Evolutionary conservation across 1,139 yeast species (phyloP).

Genomic region (Hansenula lynferdii): DNA sequence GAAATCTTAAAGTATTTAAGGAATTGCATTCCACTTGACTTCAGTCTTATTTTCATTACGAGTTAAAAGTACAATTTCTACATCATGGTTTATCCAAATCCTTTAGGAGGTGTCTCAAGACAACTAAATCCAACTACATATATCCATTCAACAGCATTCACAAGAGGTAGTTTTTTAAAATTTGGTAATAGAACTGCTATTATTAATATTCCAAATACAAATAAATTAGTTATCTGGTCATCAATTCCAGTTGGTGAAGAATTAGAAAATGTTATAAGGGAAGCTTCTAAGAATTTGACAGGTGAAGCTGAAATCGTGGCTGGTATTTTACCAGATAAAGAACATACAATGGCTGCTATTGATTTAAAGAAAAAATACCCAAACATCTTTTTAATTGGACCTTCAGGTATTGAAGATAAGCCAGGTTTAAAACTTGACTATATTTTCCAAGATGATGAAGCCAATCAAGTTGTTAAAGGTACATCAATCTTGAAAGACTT

Average conservation of each 20-base stretch:
- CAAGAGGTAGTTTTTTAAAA: slow-evolving; percentile 34
- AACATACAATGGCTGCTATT: slow-evolving; percentile 48
- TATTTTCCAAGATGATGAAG: slow-evolving; percentile 12
- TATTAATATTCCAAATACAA: slow-evolving; percentile 33
- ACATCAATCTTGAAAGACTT: slow-evolving; percentile 8
- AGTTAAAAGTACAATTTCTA: no score
- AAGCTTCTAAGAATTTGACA: slow-evolving; percentile 32
- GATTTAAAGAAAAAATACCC: slow-evolving; percentile 17
- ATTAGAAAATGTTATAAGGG: slow-evolving; percentile 34
- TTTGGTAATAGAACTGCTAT: slow-evolving; percentile 62
- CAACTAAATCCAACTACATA: slow-evolving; percentile 41
- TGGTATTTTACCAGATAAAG: slow-evolving; percentile 45
- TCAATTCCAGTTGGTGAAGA: slow-evolving; percentile 54
- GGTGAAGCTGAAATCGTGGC: slow-evolving; percentile 29
- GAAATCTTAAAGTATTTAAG: no score
- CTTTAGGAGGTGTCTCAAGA: slow-evolving; percentile 40
- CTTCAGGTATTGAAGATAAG: slow-evolving; percentile 18
- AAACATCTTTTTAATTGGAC: slow-evolving; percentile 17
- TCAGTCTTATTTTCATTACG: no score
- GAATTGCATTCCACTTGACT: no score
- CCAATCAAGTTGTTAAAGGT: slow-evolving; percentile 18
- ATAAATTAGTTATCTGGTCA: slow-evolving; percentile 48
- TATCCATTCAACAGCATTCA: slow-evolving; percentile 46
- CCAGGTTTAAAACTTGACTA: slow-evolving; percentile 20
- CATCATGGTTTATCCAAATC: slow-evolving; percentile 22